These are phyloP conservation scores for Salicornia ramosissima DNA, from an alignment of 148 eudicot genomes.

Conservation along the genomic window DNA sequence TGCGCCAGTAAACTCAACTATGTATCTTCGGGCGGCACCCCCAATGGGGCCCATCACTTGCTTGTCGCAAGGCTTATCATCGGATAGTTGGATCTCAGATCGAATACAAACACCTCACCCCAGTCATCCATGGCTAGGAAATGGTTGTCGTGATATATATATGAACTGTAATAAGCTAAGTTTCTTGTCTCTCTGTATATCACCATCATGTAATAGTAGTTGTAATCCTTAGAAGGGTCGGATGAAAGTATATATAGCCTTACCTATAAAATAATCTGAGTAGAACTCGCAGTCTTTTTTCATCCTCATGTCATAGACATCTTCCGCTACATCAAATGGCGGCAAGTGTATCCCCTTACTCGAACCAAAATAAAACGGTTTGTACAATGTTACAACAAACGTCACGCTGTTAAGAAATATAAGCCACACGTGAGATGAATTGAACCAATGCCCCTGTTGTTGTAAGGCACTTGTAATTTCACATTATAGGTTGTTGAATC, in stretches of 20 bases:
- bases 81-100: not conserved
- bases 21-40: slow-evolving; percentile 2
- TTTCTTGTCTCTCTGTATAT: not conserved
- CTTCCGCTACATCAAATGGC: no score
- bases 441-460: no score
- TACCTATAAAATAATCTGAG: slow-evolving; percentile 10
- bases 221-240: not conserved
- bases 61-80: not conserved
- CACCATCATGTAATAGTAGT: no score
- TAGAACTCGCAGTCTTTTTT: not conserved
- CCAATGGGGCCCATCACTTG: not conserved
- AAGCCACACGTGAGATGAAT: no score
- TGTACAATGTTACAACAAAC: no score
- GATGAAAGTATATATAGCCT: slow-evolving; percentile 17
- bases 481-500: no score
- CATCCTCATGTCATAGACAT: no score
- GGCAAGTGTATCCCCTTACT: no score
- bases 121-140: not conserved
- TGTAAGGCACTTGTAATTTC: no score
- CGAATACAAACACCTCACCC: slow-evolving; percentile 1
- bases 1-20: not conserved
- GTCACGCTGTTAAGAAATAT: no score
- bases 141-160: not conserved
- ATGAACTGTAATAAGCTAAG: slow-evolving; percentile 12
- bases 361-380: no score